phyloP scores from a whole-genome alignment of 2,329 filamentous ascomycete species.

The Aspergillus quadricinctus region DNA sequence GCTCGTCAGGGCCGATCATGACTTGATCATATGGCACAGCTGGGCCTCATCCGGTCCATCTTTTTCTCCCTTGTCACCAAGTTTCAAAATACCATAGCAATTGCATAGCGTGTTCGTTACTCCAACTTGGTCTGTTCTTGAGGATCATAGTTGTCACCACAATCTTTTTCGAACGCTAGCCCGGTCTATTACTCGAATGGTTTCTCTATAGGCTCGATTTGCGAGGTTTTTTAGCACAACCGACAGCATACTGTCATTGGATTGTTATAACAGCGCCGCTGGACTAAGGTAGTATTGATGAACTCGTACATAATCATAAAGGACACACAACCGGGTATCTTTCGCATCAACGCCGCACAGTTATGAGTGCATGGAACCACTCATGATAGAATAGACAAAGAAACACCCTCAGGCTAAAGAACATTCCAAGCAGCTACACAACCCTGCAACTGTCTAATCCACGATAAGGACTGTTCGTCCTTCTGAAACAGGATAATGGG shows the following conservation, averaged over 20 bases:
- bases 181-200: too few relatives aligned
- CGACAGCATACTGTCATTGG: too few relatives aligned
- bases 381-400: not conserved
- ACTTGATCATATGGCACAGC: not conserved
- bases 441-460: slow-evolving; percentile 16
- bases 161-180: too few relatives aligned
- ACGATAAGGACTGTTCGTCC: slow-evolving; percentile 24
- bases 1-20: not conserved
- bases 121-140: not conserved
- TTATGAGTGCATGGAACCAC: not conserved
- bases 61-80: not conserved
- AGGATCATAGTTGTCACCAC: not conserved
- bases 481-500: slow-evolving; percentile 15
- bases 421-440: not conserved
- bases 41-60: not conserved
- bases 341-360: not conserved
- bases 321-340: slow-evolving; percentile 22
- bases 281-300: not conserved
- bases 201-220: too few relatives aligned
- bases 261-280: not conserved
- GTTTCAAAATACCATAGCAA: not conserved
- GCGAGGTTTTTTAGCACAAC: too few relatives aligned
- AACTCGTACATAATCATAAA: slow-evolving; percentile 8
- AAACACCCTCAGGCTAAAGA: not conserved
- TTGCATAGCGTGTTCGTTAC: not conserved